A percentile compares a stretch with the other conserved stretches of the same genome.
phyloP scores from a whole-genome alignment of 768 basidiomycete genomes.

The Hericium alpestre region DNA sequence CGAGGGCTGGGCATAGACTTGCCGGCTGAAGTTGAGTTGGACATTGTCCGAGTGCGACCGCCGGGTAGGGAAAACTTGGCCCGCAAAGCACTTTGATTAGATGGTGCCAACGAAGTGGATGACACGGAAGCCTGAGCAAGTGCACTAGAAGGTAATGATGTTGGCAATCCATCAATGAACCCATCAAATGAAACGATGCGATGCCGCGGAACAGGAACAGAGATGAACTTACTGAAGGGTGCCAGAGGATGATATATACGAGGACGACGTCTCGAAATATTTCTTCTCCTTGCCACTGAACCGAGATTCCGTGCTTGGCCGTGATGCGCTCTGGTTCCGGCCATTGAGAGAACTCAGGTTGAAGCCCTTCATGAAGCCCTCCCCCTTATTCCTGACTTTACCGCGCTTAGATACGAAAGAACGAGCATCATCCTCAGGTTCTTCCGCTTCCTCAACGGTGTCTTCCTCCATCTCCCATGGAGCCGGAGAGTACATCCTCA shows the following conservation, averaged over 20 bases:
- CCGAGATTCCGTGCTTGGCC: slow-evolving; percentile 61
- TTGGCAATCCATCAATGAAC: not conserved
- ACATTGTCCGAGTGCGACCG: slow-evolving; percentile 23
- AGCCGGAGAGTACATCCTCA: slow-evolving; percentile 71
- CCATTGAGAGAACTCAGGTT: slow-evolving; percentile 25
- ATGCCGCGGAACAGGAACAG: not conserved
- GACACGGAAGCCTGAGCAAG: slow-evolving; percentile 55
- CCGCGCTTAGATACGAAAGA: slow-evolving; percentile 19
- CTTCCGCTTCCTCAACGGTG: slow-evolving; percentile 34
- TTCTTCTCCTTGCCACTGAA: slow-evolving; percentile 40
- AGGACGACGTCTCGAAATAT: slow-evolving; percentile 50
- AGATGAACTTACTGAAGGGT: slow-evolving; percentile 45
- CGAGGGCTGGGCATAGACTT: slow-evolving; percentile 6
- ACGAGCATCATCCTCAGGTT: slow-evolving; percentile 29
- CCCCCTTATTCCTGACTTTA: slow-evolving; percentile 22
- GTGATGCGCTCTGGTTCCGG: slow-evolving; percentile 27
- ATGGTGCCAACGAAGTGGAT: slow-evolving; percentile 36
- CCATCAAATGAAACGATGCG: not conserved
- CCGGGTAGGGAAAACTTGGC: slow-evolving; percentile 36
- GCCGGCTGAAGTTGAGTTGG: slow-evolving; percentile 9
- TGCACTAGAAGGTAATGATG: slow-evolving; percentile 28
- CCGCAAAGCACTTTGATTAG: slow-evolving; percentile 24
- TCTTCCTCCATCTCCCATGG: slow-evolving; percentile 69
- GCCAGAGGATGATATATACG: slow-evolving; percentile 39
- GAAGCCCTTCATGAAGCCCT: slow-evolving; percentile 34